phyloP scores from a whole-genome alignment of 2,329 filamentous ascomycete species.

The Xylariaceae sp. region DNA sequence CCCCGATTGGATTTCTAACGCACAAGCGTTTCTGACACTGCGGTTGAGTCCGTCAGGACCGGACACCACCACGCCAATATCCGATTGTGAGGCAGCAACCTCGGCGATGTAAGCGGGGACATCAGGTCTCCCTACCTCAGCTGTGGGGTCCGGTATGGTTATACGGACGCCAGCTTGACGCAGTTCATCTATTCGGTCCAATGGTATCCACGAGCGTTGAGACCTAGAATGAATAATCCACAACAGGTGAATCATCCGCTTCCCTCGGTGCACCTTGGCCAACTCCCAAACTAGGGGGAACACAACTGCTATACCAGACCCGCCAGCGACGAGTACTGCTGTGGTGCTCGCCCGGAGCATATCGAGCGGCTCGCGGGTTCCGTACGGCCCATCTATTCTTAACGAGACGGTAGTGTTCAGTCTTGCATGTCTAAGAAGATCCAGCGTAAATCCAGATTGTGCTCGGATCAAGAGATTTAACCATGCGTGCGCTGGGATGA shows the following conservation, averaged over 20 bases:
- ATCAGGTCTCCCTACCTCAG: conserved; percentile 59
- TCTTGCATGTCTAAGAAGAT: conserved; percentile 58
- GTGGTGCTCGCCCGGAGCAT: conserved; percentile 56
- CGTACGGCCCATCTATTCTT: conserved; percentile 69
- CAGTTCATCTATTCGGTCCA: conserved; percentile 55
- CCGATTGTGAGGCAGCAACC: conserved; percentile 37
- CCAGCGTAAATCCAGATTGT: conserved; percentile 63
- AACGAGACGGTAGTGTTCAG: conserved; percentile 51
- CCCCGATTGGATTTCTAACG: conserved; percentile 54
- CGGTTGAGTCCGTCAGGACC: conserved; percentile 68
- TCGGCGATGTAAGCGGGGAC: conserved; percentile 50
- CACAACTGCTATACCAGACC: conserved; percentile 68
- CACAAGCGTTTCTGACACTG: conserved; percentile 63
- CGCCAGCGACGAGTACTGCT: conserved; percentile 64
- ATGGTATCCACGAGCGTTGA: conserved; percentile 61
- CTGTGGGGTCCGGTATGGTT: conserved; percentile 60
- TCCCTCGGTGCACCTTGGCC: conserved; percentile 34
- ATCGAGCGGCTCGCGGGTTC: conserved; percentile 60
- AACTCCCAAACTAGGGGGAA: conserved; percentile 66
- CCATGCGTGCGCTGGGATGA: conserved; percentile 50
- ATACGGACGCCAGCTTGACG: conserved; percentile 56
- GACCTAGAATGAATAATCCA: conserved; percentile 63
- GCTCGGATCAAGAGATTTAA: conserved; percentile 65
- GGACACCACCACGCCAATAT: conserved; percentile 52
- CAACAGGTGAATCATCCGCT: conserved; percentile 55